Evolutionary conservation across 306 rosid species (phyloP), one percentile per base, ranked within the genome.

Genomic region (Medicago ruthenica): DNA sequence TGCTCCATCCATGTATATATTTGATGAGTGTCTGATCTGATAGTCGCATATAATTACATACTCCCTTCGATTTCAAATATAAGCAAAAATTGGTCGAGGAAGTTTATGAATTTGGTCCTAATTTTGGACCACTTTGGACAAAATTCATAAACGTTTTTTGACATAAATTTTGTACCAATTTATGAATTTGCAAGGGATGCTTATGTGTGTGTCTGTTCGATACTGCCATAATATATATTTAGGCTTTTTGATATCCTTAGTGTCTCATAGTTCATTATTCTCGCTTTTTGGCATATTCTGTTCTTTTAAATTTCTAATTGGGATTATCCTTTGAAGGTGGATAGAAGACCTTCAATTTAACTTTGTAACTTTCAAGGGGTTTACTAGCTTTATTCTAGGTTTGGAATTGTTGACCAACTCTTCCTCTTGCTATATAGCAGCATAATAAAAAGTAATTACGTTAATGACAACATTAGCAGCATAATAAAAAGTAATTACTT

Each of bases 251-350:
- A 4, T 16, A 34, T 11, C 18, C 8, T 71, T 2, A 0, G 24
- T 48, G 64, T 6, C 6, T 11, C 21, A 0, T 6, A 12, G 13
- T 10, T 57, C 1, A 40, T 16, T 54, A 5, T 66, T 66, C 9
- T 37, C 5, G 1, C 13, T 24, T 21, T 10, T 20, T 20, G n/a
- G 16, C 20, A 22, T 41, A 12, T 45, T 62, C 41, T 4, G 42
- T 34, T 63, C 15, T 75, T 51, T 50, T 5, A n/a, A 53, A 17
- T 76, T 76, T 64, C 64, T 41, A 15, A 76, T 15, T 11, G 22
- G 61, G 64, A 51, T 58, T 9, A 48, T 50, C 27, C 54, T 58
- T 67, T 27, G 39, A 20, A 51, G 2, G 9, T 42, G 10, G 15
- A 39, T 42, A 31, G 69, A 6, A 55, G 34, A 15, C 36, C 24